Percentiles rank a stretch among this genome's conserved stretches.
Evolutionary conservation across 306 rosid genomes (phyloP).

Genomic region (Sesbania bispinosa): DNA sequence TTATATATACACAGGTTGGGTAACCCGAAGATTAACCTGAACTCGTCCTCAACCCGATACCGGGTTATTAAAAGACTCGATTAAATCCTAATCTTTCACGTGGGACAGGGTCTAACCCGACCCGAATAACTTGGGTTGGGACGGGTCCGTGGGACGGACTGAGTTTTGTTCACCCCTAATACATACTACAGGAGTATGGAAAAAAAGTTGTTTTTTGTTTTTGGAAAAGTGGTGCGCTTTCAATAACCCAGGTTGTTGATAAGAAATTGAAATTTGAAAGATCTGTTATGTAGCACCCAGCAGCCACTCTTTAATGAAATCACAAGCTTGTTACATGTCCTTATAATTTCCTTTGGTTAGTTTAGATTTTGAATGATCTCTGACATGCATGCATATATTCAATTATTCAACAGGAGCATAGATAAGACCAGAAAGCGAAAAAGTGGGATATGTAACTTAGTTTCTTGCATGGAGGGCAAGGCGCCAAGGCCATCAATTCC

Average conservation of each 20-base stretch:
- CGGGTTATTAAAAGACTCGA: no score
- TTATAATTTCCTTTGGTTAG: slow-evolving; percentile 27
- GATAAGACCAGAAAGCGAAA: slow-evolving; percentile 21
- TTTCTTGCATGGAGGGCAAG: background rate
- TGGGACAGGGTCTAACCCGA: no score
- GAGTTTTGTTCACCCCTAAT: no score
- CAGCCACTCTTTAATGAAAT: slow-evolving; percentile 39
- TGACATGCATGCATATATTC: slow-evolving; percentile 32
- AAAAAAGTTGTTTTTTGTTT: no score
- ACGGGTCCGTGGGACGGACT: no score
- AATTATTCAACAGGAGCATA: slow-evolving; percentile 9
- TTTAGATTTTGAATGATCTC: slow-evolving; percentile 24
- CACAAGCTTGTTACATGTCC: slow-evolving; percentile 32
- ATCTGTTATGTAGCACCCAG: slow-evolving; percentile 10
- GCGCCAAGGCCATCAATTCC: background rate
- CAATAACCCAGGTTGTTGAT: background rate
- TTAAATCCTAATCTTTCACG: no score
- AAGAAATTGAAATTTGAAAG: slow-evolving; percentile 22
- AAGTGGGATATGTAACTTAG: background rate
- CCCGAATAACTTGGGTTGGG: no score
- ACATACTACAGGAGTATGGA: no score
- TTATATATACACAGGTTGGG: no score
- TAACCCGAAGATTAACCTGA: no score
- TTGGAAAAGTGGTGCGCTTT: background rate
- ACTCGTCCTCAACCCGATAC: no score